Percentiles rank a stretch among this genome's conserved stretches.
Conservation (phyloP, 2,329 filamentous ascomycete species). For the Aspergillus tubingensis region DNA sequence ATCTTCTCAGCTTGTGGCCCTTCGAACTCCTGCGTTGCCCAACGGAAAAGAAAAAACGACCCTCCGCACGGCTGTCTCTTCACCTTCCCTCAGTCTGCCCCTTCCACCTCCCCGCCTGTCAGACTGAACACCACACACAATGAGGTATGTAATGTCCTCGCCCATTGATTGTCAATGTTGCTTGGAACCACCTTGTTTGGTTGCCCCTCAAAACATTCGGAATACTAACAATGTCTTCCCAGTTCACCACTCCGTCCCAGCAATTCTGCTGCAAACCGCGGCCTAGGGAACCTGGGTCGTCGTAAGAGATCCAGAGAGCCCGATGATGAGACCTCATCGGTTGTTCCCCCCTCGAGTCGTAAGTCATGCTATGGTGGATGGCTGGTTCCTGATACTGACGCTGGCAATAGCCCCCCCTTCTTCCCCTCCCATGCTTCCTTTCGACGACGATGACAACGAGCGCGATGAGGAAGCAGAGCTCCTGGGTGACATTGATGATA, state of each 20-base stretch:
- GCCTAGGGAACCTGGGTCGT: slow-evolving; percentile 54
- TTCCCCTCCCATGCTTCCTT: slow-evolving; percentile 60
- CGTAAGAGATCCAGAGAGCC: slow-evolving; percentile 67
- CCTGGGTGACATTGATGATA: slow-evolving; percentile 65
- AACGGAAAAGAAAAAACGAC: slow-evolving; percentile 16
- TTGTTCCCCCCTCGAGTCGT: slow-evolving; percentile 65
- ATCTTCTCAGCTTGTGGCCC: slow-evolving; percentile 16
- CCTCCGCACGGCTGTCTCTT: slow-evolving; percentile 15
- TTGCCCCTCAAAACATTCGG: not conserved
- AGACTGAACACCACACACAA: slow-evolving; percentile 26
- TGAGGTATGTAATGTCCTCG: slow-evolving; percentile 29
- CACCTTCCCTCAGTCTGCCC: slow-evolving; percentile 11
- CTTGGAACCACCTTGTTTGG: not conserved
- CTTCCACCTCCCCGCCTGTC: slow-evolving; percentile 9
- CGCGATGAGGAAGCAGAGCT: slow-evolving; percentile 59
- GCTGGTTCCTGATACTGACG: slow-evolving; percentile 16
- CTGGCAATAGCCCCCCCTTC: slow-evolving; percentile 51
- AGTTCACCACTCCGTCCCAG: slow-evolving; percentile 82
- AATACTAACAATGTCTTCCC: slow-evolving; percentile 13
- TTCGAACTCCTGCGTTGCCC: slow-evolving; percentile 15
- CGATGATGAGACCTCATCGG: slow-evolving; percentile 63
- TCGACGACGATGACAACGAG: slow-evolving; percentile 50
- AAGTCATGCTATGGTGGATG: slow-evolving; percentile 37
- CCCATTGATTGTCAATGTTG: not conserved
- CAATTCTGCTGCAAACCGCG: slow-evolving; percentile 81